phyloP scores from a whole-genome alignment of 495 filamentous ascomycete genomes.

The Aspergillus mulundensis region DNA sequence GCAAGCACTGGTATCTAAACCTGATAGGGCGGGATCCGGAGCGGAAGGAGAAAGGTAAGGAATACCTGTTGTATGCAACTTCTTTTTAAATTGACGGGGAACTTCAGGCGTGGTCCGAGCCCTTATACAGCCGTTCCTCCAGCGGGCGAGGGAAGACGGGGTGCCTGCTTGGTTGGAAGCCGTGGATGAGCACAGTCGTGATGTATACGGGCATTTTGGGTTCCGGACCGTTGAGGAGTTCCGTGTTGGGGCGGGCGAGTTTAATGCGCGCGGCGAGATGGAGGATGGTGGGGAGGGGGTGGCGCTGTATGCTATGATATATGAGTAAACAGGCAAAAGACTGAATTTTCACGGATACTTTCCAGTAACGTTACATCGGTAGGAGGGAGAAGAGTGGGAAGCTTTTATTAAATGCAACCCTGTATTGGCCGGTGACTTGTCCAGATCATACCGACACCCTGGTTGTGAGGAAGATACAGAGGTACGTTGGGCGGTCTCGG shows the following conservation, averaged over 20 bases:
- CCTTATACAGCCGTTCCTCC: slow-evolving; percentile 13
- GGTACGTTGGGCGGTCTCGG: no score
- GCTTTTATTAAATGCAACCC: no score
- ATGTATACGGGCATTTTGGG: not conserved
- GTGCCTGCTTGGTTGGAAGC: not conserved
- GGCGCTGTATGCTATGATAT: not conserved
- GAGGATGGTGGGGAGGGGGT: not conserved
- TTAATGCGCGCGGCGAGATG: not conserved
- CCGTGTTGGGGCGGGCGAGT: not conserved
- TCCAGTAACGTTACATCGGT: no score
- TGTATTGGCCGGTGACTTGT: no score
- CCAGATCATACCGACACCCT: no score
- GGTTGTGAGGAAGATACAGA: no score
- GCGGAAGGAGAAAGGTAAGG: slow-evolving; percentile 13
- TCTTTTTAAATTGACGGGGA: no score
- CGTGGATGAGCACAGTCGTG: not conserved
- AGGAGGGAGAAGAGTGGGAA: no score
- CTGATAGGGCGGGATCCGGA: slow-evolving; percentile 13
- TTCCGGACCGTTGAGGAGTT: not conserved
- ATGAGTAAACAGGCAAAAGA: no score
- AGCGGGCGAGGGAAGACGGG: slow-evolving; percentile 3
- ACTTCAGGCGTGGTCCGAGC: slow-evolving; percentile 16
- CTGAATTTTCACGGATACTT: no score
- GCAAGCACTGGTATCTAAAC: slow-evolving; percentile 14
- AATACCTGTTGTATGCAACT: no score